These are phyloP conservation scores for Elsinoe perseae DNA, from an alignment of 2,329 filamentous ascomycete species.

Conservation along the genomic window DNA sequence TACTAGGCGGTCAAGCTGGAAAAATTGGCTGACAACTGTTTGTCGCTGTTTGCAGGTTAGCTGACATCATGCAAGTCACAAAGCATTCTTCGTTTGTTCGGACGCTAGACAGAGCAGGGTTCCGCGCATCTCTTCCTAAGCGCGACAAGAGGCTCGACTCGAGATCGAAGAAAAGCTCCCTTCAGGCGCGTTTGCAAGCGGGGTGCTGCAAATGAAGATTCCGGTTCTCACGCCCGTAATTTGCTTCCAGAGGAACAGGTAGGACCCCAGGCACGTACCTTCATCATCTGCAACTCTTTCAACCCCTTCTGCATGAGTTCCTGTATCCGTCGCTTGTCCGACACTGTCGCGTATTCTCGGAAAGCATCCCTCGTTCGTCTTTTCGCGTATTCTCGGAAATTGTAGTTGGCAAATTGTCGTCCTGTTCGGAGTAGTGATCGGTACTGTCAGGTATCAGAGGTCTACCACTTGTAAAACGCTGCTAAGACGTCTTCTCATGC, in stretches of 20 bases:
- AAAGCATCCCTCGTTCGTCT: slow-evolving; percentile 88
- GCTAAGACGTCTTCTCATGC: not conserved
- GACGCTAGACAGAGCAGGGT: not conserved
- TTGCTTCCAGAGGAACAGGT: not conserved
- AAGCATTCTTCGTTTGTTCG: not conserved
- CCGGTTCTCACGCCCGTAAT: not conserved
- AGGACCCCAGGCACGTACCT: slow-evolving; percentile 50
- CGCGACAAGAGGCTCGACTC: too few relatives aligned
- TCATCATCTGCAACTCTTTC: slow-evolving; percentile 79
- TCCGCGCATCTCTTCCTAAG: too few relatives aligned
- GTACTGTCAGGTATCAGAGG: slow-evolving; percentile 52
- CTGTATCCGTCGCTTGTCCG: slow-evolving; percentile 70
- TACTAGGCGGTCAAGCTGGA: slow-evolving; percentile 81
- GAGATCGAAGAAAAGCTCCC: too few relatives aligned
- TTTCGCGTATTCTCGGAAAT: slow-evolving; percentile 94
- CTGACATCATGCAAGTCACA: not conserved
- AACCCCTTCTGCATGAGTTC: slow-evolving; percentile 83
- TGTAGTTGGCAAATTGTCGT: slow-evolving; percentile 84
- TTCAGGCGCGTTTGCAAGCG: too few relatives aligned
- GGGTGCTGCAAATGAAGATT: too few relatives aligned
- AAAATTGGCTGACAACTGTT: slow-evolving; percentile 91
- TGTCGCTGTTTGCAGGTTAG: slow-evolving; percentile 62
- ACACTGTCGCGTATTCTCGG: slow-evolving; percentile 64
- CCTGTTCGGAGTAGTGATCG: slow-evolving; percentile 83
- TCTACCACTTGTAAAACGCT: not conserved